Conservation (phyloP, 2,329 filamentous ascomycete species). For the Arthroderma sp. region DNA sequence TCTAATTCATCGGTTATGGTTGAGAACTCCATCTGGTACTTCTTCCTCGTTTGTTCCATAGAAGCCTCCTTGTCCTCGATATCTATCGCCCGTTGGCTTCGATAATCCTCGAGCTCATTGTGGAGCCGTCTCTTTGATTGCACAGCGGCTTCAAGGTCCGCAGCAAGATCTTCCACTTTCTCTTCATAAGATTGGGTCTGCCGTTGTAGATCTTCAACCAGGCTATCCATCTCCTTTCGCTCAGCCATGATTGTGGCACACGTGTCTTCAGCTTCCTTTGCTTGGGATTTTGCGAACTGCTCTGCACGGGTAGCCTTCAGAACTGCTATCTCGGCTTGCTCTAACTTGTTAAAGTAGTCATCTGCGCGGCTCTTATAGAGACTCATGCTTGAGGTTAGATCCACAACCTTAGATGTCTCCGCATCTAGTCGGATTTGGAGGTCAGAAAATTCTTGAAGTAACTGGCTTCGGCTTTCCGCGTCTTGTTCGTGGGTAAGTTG, state of each 20-base stretch:
- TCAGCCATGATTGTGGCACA: slow-evolving; percentile 85
- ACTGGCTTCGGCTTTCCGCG: slow-evolving; percentile 69
- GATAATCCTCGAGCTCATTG: slow-evolving; percentile 94
- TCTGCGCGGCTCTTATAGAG: slow-evolving; percentile 87
- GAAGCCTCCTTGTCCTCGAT: slow-evolving; percentile 93
- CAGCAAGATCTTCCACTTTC: slow-evolving; percentile 78
- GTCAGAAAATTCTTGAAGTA: slow-evolving; percentile 85
- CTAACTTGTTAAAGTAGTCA: slow-evolving; percentile 93
- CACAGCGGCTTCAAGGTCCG: slow-evolving; percentile 70
- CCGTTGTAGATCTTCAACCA: slow-evolving; percentile 78
- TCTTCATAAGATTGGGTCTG: slow-evolving; percentile 84
- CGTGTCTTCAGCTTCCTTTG: slow-evolving; percentile 79
- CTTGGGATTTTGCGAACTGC: slow-evolving; percentile 83
- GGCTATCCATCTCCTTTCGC: slow-evolving; percentile 74
- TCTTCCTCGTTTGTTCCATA: slow-evolving; percentile 93
- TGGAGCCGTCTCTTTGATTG: slow-evolving; percentile 91
- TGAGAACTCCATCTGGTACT: slow-evolving; percentile 88
- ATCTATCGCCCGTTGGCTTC: slow-evolving; percentile 86
- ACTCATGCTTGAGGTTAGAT: slow-evolving; percentile 70
- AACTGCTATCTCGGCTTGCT: slow-evolving; percentile 91
- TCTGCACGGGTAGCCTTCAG: slow-evolving; percentile 84
- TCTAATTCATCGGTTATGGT: slow-evolving; percentile 85
- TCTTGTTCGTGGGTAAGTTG: slow-evolving; percentile 71
- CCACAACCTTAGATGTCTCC: slow-evolving; percentile 70
- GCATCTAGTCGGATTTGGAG: slow-evolving; percentile 85